Conservation (phyloP, 805 yeast genomes). For the Teunomyces lycoperdinae region DNA sequence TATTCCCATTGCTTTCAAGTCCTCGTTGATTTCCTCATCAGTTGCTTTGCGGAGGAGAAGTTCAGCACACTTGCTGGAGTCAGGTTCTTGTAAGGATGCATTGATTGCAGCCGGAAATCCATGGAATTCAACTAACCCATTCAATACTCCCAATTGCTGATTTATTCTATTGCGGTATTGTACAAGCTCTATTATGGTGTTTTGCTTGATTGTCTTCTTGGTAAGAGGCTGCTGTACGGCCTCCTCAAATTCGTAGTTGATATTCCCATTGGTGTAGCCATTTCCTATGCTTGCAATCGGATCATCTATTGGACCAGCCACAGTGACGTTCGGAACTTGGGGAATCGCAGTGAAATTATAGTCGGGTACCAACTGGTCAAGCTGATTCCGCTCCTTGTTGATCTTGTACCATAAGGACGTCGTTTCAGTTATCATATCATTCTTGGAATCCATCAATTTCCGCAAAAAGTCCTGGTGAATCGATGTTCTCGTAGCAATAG, state of each 20-base stretch:
- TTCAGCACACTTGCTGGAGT: slow-evolving; percentile 24
- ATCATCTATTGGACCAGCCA: slow-evolving; percentile 15
- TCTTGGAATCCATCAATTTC: slow-evolving; percentile 63
- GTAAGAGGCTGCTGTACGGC: slow-evolving; percentile 18
- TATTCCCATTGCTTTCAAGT: slow-evolving; percentile 64
- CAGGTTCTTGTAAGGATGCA: slow-evolving; percentile 29
- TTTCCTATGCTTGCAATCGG: slow-evolving; percentile 1
- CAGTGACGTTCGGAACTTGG: slow-evolving; percentile 20
- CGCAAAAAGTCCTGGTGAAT: slow-evolving; percentile 82
- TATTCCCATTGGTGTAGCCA: slow-evolving; percentile 4
- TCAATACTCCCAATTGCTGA: slow-evolving; percentile 66
- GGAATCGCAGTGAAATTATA: slow-evolving; percentile 48
- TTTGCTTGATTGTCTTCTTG: slow-evolving; percentile 36
- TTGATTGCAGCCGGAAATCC: slow-evolving; percentile 80
- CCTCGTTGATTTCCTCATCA: slow-evolving; percentile 71
- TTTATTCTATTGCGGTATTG: slow-evolving; percentile 63
- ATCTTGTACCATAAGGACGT: slow-evolving; percentile 90
- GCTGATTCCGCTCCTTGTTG: slow-evolving; percentile 79
- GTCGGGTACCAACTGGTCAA: slow-evolving; percentile 64
- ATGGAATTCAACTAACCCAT: slow-evolving; percentile 62
- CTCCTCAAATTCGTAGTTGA: slow-evolving; percentile 2
- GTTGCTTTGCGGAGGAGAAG: slow-evolving; percentile 54
- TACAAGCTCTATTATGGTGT: slow-evolving; percentile 45
- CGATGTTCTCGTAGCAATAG: slow-evolving; percentile 72
- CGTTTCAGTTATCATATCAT: slow-evolving; percentile 62